phyloP scores from a whole-genome alignment of 1,284 basidiomycete species.

The Ganoderma boninense region DNA sequence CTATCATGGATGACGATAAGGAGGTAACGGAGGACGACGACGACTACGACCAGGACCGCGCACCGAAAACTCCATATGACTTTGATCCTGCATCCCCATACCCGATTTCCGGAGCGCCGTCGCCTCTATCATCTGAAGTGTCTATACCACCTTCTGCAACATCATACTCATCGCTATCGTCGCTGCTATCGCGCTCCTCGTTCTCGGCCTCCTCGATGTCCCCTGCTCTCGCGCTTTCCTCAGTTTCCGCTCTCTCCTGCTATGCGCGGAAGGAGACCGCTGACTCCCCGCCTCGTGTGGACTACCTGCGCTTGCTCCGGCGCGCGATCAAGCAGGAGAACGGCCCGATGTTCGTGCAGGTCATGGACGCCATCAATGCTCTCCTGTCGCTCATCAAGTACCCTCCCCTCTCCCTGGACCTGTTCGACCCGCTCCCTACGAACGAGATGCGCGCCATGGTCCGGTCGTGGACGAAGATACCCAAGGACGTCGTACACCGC shows the following conservation, averaged over 20 bases:
- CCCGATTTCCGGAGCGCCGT: constrained; percentile 32
- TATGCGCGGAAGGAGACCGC: constrained; percentile 41
- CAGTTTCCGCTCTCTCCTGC: constrained; percentile 46
- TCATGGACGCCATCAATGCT: constrained; percentile 64
- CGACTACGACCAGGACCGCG: constrained; percentile 10
- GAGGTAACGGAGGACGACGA: constrained; percentile 49
- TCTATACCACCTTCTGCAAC: constrained; percentile 35
- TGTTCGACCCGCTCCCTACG: constrained; percentile 49
- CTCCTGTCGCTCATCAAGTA: constrained; percentile 70
- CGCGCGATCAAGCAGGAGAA: constrained; percentile 70
- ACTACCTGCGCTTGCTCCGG: constrained; percentile 66
- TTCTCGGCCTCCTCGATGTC: constrained; percentile 33
- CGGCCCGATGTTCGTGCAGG: constrained; percentile 73
- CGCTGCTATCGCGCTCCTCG: constrained; percentile 34
- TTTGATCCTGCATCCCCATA: background rate
- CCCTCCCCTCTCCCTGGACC: constrained; percentile 57
- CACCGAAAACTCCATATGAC: constrained; percentile 1
- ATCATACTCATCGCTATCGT: constrained; percentile 33
- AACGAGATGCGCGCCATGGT: constrained; percentile 61
- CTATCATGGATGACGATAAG: constrained; percentile 51
- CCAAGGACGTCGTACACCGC: constrained; percentile 66
- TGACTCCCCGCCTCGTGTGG: constrained; percentile 41
- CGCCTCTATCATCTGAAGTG: constrained; percentile 40
- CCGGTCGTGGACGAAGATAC: constrained; percentile 60
- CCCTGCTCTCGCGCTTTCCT: constrained; percentile 36